phyloP scores from a whole-genome alignment of 352 stramenopile genomes.

The Stephanocyclus meneghinianus region DNA sequence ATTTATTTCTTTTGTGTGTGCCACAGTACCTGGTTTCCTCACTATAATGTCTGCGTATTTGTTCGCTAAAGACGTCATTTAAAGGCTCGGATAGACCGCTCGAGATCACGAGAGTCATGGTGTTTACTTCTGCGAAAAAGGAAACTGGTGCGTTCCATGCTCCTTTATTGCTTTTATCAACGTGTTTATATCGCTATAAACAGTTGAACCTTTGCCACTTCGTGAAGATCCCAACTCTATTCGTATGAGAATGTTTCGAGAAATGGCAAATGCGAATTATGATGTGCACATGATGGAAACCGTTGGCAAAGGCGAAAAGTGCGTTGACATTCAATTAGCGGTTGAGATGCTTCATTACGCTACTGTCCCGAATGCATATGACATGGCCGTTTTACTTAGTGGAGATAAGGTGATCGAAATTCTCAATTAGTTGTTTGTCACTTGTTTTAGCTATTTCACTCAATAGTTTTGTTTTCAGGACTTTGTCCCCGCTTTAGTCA shows the following conservation, averaged over 20 bases:
- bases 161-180: not conserved
- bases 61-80: conserved; percentile 42
- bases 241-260: conserved; percentile 77
- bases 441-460: not conserved
- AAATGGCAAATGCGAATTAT: conserved; percentile 76
- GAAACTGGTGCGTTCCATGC: conserved; percentile 17
- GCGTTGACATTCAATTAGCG: conserved; percentile 81
- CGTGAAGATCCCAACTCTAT: conserved; percentile 55
- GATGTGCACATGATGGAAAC: conserved; percentile 81
- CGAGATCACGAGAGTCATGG: conserved; percentile 73
- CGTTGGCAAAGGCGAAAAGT: conserved; percentile 73
- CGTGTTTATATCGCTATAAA: not conserved
- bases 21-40: not conserved
- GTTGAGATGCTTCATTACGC: conserved; percentile 83
- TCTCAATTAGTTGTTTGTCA: not conserved
- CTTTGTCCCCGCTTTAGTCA: conserved; percentile 75
- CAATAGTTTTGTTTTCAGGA: conserved; percentile 42
- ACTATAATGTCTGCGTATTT: not conserved
- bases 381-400: conserved; percentile 71
- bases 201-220: not conserved
- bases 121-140: conserved; percentile 79
- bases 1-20: not conserved
- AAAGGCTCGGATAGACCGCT: conserved; percentile 54
- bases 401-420: conserved; percentile 36
- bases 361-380: conserved; percentile 80